A percentile compares a stretch with the other conserved stretches of the same genome.
phyloP scores from a whole-genome alignment of 73 alveolate genomes.

The Urostyla sp. region DNA sequence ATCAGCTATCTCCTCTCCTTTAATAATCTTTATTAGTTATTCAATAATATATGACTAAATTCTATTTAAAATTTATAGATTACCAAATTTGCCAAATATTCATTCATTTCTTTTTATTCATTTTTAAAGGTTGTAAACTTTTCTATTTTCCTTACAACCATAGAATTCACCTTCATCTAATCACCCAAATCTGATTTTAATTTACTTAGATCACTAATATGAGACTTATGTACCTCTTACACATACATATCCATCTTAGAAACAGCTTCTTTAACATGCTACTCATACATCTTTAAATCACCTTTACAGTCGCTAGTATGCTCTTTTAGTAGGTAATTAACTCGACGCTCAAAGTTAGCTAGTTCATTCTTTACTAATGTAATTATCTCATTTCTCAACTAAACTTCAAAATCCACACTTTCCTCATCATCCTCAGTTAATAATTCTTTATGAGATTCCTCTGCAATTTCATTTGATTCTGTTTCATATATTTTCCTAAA shows the following conservation, averaged over 20 bases:
- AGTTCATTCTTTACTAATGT: background rate
- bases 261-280: slow-evolving; percentile 15
- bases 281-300: slow-evolving; percentile 42
- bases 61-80: background rate
- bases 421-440: slow-evolving; percentile 20
- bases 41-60: slow-evolving; percentile 25
- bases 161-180: background rate
- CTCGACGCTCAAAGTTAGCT: background rate
- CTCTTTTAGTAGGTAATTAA: slow-evolving; percentile 1
- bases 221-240: slow-evolving; percentile 33
- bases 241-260: slow-evolving; percentile 13
- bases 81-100: background rate
- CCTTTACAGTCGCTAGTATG: slow-evolving; percentile 15
- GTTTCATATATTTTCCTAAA: slow-evolving; percentile 1
- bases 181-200: slow-evolving; percentile 4
- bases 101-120: background rate
- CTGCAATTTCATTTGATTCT: background rate
- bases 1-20: slow-evolving; percentile 34
- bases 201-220: slow-evolving; percentile 6
- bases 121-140: background rate
- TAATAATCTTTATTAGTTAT: background rate
- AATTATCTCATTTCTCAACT: slow-evolving; percentile 12
- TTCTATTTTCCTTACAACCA: slow-evolving; percentile 15
- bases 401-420: slow-evolving; percentile 24
- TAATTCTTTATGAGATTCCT: background rate